Percentiles rank a stretch among this genome's conserved stretches.
Conservation (phyloP, 345 rosid genomes). For the Camelina sativa region DNA sequence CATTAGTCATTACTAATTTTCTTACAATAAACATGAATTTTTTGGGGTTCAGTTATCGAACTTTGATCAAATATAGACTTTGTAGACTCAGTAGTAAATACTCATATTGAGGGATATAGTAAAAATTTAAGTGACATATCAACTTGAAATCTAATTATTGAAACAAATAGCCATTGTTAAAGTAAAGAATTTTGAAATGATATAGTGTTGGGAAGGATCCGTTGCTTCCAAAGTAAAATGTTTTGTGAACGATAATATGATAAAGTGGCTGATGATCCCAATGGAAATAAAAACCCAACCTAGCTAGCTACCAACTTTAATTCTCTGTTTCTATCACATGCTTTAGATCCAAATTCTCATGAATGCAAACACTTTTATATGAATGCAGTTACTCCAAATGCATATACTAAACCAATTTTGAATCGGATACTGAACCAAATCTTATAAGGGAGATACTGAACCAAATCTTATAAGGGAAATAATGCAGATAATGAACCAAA, state of each 20-base stretch:
- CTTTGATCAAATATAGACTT: too few relatives aligned
- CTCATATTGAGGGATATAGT: background rate
- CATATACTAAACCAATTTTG: too few relatives aligned
- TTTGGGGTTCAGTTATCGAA: too few relatives aligned
- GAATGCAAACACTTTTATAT: constrained; percentile 21
- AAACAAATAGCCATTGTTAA: constrained; percentile 17
- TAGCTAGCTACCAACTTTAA: constrained; percentile 31
- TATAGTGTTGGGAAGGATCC: constrained; percentile 39
- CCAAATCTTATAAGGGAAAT: too few relatives aligned
- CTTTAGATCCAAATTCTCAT: constrained; percentile 36
- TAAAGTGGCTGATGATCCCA: constrained; percentile 48
- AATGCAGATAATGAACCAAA: too few relatives aligned
- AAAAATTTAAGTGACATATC: constrained; percentile 5
- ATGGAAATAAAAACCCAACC: constrained; percentile 19
- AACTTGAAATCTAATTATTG: constrained; percentile 13
- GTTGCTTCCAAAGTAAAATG: constrained; percentile 39
- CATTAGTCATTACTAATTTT: background rate
- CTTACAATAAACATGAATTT: background rate
- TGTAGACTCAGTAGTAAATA: background rate
- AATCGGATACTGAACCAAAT: too few relatives aligned
- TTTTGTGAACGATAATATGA: constrained; percentile 34
- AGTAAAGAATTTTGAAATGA: background rate
- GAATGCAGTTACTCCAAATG: too few relatives aligned
- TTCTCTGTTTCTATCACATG: constrained; percentile 29
- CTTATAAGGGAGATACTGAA: too few relatives aligned